Evolutionary conservation across 805 yeast genomes (phyloP), one percentile per base, ranked within the genome.

Genomic region (Lipomyces lipofer): DNA sequence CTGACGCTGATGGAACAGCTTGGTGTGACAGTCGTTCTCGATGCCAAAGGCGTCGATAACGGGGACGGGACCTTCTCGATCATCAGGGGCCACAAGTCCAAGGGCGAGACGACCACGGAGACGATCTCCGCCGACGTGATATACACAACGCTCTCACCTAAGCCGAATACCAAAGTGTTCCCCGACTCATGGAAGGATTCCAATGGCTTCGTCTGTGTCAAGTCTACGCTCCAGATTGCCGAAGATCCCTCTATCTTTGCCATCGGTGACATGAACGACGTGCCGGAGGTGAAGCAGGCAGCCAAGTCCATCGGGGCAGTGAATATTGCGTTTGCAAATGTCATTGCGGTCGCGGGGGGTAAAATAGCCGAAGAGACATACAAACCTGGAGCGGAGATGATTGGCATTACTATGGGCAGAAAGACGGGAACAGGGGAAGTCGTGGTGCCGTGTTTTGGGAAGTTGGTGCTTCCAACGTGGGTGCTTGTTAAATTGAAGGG

Each of bases 1-100:
- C 39, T 36, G 21, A 51, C 51, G 27, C 51, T 55, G 35, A 56
- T 66, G 25, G 27, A 45, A 9, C 47, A 61, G 28, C 40, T 59
- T 6, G 54, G 61, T 8, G 68, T 63, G 24, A 55, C 58, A 27
- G 47, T 62, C 6, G 40, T 57, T 38, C 46, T 56, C 38, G 56
- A 49, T n/a, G 27, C 60, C 9, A 22, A 33, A 10, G 60, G 50
- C 9, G 40, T 40, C 13, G 58, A 53, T 32, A 50, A 46, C 19
- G 50, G 38, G 12, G 52, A 53, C 22, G 53, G 53, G 10, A 35
- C 48, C 9, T 55, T 57, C 21, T 33, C 50, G 4, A 49, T 56
- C 25, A n/a, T n/a, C n/a, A n/a, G n/a, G n/a, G n/a, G n/a, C n/a
- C n/a, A n/a, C n/a, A 22, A 32, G 7, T 38, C 29, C 19, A 22